Evolutionary conservation across 2,329 filamentous ascomycete species (phyloP), one percentile per base, ranked within the genome.

Genomic region (Talaromyces verruculosus): DNA sequence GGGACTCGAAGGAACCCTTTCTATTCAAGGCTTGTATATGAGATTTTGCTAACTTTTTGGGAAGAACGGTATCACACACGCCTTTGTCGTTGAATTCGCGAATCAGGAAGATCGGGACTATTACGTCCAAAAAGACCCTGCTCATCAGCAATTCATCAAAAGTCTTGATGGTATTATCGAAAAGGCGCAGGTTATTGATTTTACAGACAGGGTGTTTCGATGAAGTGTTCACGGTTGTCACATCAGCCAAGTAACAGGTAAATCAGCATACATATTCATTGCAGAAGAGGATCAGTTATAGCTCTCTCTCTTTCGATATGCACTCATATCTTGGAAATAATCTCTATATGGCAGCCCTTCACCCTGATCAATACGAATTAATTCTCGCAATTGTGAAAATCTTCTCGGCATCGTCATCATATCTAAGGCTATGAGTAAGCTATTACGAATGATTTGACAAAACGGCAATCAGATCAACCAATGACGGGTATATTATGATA

Each of bases 81-180:
- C 82, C 0, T 92, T 92, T 68, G 84, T 93, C 1, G 83, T 84
- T 25, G 85, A 91, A 70, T 92, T 93, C 66, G 82, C 84, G 10
- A 88, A 75, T 25, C 80, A 80, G 19, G 84, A 86, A 68, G 89
- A 93, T 72, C 81, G 89, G 57, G 83, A 88, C 67, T 92, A 91
- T 71, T 93, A 92, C 73, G 76, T 90, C 6, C 76, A 84, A 61
- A 78, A 86, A 35, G 90, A 93, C 70, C 87, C 88, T 1, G 84
- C 78, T 8, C 90, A 92, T 73, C 77, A 82, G 41, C 84, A 76
- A 0, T 91, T 91, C 69, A 79, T 86, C n/a, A 78, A 83, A 65
- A 82, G 69, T 30, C 47, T 78, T 3, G 66, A 59, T 8, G 75
- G 70, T 3, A 28, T 78, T 3, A 17, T 78, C 5, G 74, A 77